Evolutionary conservation across 306 rosid species (phyloP), one percentile per base, ranked within the genome.

Genomic region (Castanospermum australe): DNA sequence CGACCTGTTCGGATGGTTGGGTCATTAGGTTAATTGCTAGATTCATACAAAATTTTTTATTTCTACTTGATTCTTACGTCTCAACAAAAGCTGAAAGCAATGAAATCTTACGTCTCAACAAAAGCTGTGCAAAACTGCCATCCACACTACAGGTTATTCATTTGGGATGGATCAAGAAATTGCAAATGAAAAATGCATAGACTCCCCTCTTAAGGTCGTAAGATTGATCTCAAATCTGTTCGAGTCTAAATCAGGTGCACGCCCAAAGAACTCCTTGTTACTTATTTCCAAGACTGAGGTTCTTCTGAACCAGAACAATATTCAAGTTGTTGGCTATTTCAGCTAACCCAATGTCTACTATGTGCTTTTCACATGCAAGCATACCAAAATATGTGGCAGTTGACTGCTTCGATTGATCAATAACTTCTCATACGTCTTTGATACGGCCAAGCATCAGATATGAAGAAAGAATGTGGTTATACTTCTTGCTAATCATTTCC

Each of bases 231-330:
- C 56, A 81, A 59, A 77, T 57, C 65, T 36, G 60, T n/a, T n/a
- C n/a, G n/a, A n/a, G n/a, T n/a, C n/a, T 47, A 56, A 77, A 77
- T 33, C 18, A 73, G 22, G 44, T 71, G 56, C 39, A 21, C 1
- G 20, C 47, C 45, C 15, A 15, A 25, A 81, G 66, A 73, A 60
- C 67, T 15, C 51, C 39, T 15, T 8, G 66, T 83, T 55, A 79
- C 75, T 76, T 69, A 39, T 71, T 65, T 41, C 64, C 73, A 1
- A 73, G 88, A 39, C 78, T 76, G 32, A 79, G 84, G 55, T 87
- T 88, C 82, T 87, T 92, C 86, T 92, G 87, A 77, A 84, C 62
- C 60, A 95, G 78, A 89, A 91, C 70, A 75, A 48, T 57, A 52
- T 84, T 75, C 39, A 95, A 90, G 24, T 66, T 86, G 66, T 81